These are phyloP conservation scores for Schizopora paradoxa DNA, from an alignment of 1,284 basidiomycete genomes.

Conservation along the genomic window DNA sequence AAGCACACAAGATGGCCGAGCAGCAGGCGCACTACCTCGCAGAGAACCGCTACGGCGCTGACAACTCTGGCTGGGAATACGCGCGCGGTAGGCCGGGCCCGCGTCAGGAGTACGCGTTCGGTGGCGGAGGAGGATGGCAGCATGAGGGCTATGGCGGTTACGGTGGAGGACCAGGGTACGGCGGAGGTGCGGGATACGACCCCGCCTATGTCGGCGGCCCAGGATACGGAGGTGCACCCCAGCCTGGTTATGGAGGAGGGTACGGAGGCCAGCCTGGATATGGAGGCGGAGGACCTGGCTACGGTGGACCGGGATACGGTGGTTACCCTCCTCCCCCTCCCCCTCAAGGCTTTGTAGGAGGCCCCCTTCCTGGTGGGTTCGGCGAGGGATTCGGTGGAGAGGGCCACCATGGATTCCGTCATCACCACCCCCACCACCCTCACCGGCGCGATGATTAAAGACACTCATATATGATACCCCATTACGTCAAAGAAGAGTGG, in stretches of 20 bases:
- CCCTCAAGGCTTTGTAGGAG: background rate
- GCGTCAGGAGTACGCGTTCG: constrained; percentile 12
- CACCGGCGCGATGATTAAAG: too few species aligned
- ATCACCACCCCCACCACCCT: too few species aligned
- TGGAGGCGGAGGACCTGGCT: background rate
- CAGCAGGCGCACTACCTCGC: constrained; percentile 22
- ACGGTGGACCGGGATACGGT: background rate
- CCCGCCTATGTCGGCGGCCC: constrained; percentile 5
- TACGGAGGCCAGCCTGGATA: background rate
- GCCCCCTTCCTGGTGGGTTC: background rate
- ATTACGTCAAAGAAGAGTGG: too few species aligned
- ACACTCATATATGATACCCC: too few species aligned
- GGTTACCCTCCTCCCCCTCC: background rate
- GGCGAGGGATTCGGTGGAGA: background rate
- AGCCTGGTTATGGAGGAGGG: constrained; percentile 2
- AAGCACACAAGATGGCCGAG: constrained; percentile 22
- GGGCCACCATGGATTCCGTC: too few species aligned
- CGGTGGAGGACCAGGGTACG: constrained; percentile 14
- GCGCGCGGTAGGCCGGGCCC: constrained; percentile 3
- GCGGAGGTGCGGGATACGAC: constrained; percentile 9
- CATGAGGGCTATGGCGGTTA: too few species aligned
- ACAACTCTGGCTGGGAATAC: constrained; percentile 21
- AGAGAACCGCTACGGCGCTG: constrained; percentile 18
- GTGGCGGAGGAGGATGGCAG: constrained; percentile 9
- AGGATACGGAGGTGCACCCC: constrained; percentile 1